phyloP scores from a whole-genome alignment of 305 asterid species.

The Petunia hybrid region DNA sequence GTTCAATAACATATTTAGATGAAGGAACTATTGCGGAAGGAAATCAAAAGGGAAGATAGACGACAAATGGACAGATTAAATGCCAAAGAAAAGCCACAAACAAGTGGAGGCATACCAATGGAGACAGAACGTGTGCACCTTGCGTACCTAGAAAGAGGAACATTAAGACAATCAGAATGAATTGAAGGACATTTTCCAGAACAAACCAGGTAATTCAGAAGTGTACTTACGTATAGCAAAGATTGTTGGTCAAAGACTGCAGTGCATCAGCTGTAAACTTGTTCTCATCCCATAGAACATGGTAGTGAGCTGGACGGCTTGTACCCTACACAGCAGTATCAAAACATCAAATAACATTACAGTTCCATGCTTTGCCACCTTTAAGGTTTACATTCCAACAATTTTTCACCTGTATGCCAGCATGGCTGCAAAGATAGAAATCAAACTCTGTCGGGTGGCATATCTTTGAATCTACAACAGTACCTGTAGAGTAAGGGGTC shows the following conservation, averaged over 20 bases:
- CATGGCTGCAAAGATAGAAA: slow-evolving; percentile 97
- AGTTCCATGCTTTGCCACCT: background rate
- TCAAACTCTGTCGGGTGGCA: slow-evolving; percentile 98
- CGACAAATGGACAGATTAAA: background rate
- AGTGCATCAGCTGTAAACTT: slow-evolving; percentile 80
- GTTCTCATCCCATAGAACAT: slow-evolving; percentile 92
- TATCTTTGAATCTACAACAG: slow-evolving; percentile 92
- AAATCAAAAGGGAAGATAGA: background rate
- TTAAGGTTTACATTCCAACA: background rate
- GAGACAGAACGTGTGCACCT: slow-evolving; percentile 98
- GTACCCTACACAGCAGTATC: slow-evolving; percentile 63
- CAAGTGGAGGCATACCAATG: slow-evolving; percentile 61
- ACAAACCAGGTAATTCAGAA: background rate
- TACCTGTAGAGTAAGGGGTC: slow-evolving; percentile 51
- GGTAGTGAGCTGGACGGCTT: slow-evolving; percentile 95
- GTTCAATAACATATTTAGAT: background rate
- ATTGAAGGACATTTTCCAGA: background rate
- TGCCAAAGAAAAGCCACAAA: background rate
- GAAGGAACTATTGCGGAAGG: background rate
- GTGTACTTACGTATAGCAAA: slow-evolving; percentile 83
- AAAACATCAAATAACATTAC: background rate
- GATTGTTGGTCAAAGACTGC: slow-evolving; percentile 80
- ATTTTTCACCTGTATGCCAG: slow-evolving; percentile 80
- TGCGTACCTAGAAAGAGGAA: slow-evolving; percentile 67
- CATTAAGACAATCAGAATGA: background rate